Percentiles rank a stretch among this genome's conserved stretches.
phyloP scores from a whole-genome alignment of 352 stramenopile genomes.

The Phytophthora tubulina region DNA sequence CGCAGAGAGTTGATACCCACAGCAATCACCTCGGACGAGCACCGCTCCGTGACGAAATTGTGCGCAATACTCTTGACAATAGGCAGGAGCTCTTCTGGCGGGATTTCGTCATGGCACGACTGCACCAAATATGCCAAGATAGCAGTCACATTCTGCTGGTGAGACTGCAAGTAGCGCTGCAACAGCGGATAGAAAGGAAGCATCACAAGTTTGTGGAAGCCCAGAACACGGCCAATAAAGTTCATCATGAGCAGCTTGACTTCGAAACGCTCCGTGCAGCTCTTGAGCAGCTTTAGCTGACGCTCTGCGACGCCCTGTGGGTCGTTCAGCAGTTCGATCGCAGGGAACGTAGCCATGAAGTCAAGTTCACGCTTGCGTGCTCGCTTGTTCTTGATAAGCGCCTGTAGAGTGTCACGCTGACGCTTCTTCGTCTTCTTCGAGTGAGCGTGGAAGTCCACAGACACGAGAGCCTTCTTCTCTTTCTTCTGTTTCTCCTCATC shows the following conservation, averaged over 20 bases:
- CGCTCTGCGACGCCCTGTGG: conserved; percentile 95
- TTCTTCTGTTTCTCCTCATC: conserved; percentile 95
- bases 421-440: conserved; percentile 97
- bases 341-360: conserved; percentile 92
- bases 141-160: conserved; percentile 92
- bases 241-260: conserved; percentile 99
- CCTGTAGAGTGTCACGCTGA: conserved; percentile 83
- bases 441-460: conserved; percentile 95
- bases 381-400: conserved; percentile 93
- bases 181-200: conserved; percentile 97
- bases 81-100: conserved; percentile 96
- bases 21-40: conserved; percentile 96
- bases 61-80: conserved; percentile 98
- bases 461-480: conserved; percentile 81
- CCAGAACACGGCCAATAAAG: conserved; percentile 96
- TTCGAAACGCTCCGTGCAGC: conserved; percentile 92
- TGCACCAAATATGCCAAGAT: conserved; percentile 98
- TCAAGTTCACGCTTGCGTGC: conserved; percentile 80
- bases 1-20: conserved; percentile 98
- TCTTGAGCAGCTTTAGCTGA: conserved; percentile 93
- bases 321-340: conserved; percentile 98
- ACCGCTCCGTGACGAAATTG: conserved; percentile 98
- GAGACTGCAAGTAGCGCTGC: conserved; percentile 92
- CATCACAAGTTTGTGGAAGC: conserved; percentile 98
- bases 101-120: conserved; percentile 97